A percentile compares a stretch with the other conserved stretches of the same genome.
These are phyloP conservation scores for Diospyros lotus DNA, from an alignment of 148 eudicot genomes.

Conservation along the genomic window DNA sequence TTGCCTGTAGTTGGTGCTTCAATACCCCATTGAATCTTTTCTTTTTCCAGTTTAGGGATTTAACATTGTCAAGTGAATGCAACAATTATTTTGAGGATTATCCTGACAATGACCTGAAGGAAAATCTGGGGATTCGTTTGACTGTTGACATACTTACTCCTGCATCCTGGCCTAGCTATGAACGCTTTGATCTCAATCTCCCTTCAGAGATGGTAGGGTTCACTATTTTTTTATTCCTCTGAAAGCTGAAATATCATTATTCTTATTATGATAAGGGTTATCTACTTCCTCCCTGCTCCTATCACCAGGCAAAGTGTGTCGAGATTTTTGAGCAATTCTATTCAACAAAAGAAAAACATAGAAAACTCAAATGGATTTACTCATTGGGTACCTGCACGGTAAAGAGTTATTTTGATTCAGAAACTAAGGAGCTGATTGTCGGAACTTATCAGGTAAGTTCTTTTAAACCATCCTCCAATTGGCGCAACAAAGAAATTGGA, in stretches of 20 bases:
- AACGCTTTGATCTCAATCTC: neutral
- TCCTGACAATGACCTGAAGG: neutral
- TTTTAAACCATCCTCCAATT: neutral
- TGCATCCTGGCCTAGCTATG: neutral
- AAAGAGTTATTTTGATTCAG: neutral
- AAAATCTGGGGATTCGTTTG: neutral
- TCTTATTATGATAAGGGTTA: no score
- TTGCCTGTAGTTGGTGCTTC: neutral
- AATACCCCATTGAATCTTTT: neutral
- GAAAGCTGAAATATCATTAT: no score
- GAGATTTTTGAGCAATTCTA: slow-evolving; percentile 47
- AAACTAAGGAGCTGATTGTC: neutral
- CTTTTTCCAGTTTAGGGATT: neutral
- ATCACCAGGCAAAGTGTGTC: slow-evolving; percentile 31
- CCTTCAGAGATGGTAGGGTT: neutral
- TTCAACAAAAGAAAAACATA: slow-evolving; percentile 40
- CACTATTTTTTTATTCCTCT: neutral
- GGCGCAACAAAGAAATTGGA: neutral
- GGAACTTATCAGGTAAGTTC: neutral
- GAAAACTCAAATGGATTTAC: slow-evolving; percentile 56
- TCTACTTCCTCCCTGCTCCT: no score
- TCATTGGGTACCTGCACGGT: neutral
- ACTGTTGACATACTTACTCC: neutral
- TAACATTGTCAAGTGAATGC: neutral
- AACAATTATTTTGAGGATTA: neutral